Percentiles rank a stretch among this genome's conserved stretches.
These are phyloP conservation scores for Hypoxylon lienhwacheense DNA, from an alignment of 495 filamentous ascomycete species.

Conservation along the genomic window DNA sequence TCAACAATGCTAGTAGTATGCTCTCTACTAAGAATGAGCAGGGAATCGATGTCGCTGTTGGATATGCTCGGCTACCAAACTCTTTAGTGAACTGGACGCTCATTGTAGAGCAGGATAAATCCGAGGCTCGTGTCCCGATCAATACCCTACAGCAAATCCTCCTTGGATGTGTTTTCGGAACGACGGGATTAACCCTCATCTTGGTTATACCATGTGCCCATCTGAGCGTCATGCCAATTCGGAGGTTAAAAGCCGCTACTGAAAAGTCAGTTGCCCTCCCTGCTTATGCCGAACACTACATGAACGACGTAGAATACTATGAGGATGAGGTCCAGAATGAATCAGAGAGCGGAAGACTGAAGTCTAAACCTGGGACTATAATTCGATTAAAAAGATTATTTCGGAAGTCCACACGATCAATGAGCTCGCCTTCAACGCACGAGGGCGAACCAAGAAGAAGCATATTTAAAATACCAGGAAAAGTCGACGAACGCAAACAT, in stretches of 20 bases:
- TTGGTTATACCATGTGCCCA: conserved; percentile 77
- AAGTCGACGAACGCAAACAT: conserved; percentile 74
- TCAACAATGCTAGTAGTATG: conserved; percentile 64
- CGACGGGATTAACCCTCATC: conserved; percentile 66
- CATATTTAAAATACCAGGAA: conserved; percentile 78
- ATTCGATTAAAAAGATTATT: conserved; percentile 42
- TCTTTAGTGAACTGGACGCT: conserved; percentile 76
- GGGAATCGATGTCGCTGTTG: conserved; percentile 64
- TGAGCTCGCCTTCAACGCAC: conserved; percentile 40
- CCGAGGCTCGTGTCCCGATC: conserved; percentile 77
- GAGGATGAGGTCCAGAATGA: conserved; percentile 43
- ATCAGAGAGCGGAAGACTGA: conserved; percentile 42
- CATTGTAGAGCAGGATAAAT: conserved; percentile 71
- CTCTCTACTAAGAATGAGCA: conserved; percentile 73
- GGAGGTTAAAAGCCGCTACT: conserved; percentile 74
- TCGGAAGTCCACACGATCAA: conserved; percentile 32
- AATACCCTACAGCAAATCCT: conserved; percentile 71
- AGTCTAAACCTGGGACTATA: conserved; percentile 45
- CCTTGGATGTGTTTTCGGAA: conserved; percentile 81
- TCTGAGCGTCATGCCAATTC: conserved; percentile 75
- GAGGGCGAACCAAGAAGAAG: conserved; percentile 52
- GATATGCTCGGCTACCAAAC: conserved; percentile 66
- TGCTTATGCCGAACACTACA: conserved; percentile 54
- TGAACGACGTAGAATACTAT: conserved; percentile 46
- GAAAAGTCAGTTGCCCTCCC: conserved; percentile 71